Evolutionary conservation across 2,329 filamentous ascomycete species (phyloP).

Genomic region (Aspergillus costaricaensis): DNA sequence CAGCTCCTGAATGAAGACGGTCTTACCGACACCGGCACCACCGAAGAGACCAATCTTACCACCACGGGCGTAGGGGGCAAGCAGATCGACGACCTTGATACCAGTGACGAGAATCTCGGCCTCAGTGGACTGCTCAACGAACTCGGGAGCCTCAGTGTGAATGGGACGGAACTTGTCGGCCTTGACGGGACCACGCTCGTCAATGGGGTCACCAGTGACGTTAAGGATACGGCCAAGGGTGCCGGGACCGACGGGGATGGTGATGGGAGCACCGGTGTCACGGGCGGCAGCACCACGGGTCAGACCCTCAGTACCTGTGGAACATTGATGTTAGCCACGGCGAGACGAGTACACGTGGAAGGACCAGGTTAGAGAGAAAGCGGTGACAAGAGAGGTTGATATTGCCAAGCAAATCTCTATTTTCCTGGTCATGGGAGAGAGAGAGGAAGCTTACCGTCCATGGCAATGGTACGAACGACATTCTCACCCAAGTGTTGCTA

Average conservation of each 20-base stretch:
- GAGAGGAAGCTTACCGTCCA: constrained; percentile 77
- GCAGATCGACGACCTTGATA: constrained; percentile 99
- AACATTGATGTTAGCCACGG: constrained; percentile 21
- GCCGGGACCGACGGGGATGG: constrained; percentile 87
- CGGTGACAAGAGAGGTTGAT: background rate
- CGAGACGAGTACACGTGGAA: constrained; percentile 13
- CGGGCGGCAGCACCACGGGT: constrained; percentile 81
- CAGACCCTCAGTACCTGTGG: constrained; percentile 94
- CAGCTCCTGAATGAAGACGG: constrained; percentile 99
- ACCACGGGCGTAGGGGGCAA: constrained; percentile 99
- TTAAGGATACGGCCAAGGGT: constrained; percentile 99
- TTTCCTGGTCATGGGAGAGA: constrained; percentile 11
- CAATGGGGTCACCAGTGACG: constrained; percentile 99
- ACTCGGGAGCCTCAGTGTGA: constrained; percentile 89
- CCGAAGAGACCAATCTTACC: constrained; percentile 99
- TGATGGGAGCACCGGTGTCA: constrained; percentile 94
- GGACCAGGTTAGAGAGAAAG: constrained; percentile 2
- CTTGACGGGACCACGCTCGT: constrained; percentile 99
- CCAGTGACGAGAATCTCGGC: constrained; percentile 97
- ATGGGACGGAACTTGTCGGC: constrained; percentile 83
- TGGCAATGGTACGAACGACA: constrained; percentile 99
- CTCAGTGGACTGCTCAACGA: constrained; percentile 92
- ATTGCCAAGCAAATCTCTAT: background rate
- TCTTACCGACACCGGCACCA: constrained; percentile 99
- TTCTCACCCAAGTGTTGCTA: constrained; percentile 99